phyloP scores from a whole-genome alignment of 441 rosid species.

The Iberis amara region DNA sequence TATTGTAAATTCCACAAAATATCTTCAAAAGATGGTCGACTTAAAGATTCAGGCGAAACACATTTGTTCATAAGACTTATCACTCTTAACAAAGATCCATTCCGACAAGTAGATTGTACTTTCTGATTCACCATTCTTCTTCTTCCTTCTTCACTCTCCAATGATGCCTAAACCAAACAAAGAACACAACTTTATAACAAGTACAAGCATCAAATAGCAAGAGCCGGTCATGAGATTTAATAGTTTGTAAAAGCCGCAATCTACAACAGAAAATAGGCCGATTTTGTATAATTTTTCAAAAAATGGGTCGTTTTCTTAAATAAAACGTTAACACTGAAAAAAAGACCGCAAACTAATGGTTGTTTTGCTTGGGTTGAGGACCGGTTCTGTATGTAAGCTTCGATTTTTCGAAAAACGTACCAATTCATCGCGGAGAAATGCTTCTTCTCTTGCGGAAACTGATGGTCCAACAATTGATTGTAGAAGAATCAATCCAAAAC shows the following conservation, averaged over 20 bases:
- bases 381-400: not conserved
- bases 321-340: no score
- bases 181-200: constrained; percentile 3
- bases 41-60: constrained; percentile 62
- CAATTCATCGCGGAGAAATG: constrained; percentile 80
- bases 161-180: constrained; percentile 46
- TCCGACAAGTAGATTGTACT: constrained; percentile 70
- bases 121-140: constrained; percentile 70
- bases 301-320: no score
- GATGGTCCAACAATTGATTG: constrained; percentile 85
- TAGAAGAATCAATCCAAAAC: constrained; percentile 81
- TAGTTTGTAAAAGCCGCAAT: no score
- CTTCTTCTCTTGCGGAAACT: constrained; percentile 66
- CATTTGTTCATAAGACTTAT: constrained; percentile 79
- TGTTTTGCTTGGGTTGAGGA: no score
- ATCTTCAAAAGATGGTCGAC: constrained; percentile 82
- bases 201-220: not conserved
- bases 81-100: constrained; percentile 63
- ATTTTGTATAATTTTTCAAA: no score
- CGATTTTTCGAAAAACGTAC: constrained; percentile 30
- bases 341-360: no score
- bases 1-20: constrained; percentile 89
- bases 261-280: no score
- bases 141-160: constrained; percentile 87
- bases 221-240: no score